Evolutionary conservation across 345 rosid genomes (phyloP), one percentile per base, ranked within the genome.

Genomic region (Bruguiera gymnorhiza): DNA sequence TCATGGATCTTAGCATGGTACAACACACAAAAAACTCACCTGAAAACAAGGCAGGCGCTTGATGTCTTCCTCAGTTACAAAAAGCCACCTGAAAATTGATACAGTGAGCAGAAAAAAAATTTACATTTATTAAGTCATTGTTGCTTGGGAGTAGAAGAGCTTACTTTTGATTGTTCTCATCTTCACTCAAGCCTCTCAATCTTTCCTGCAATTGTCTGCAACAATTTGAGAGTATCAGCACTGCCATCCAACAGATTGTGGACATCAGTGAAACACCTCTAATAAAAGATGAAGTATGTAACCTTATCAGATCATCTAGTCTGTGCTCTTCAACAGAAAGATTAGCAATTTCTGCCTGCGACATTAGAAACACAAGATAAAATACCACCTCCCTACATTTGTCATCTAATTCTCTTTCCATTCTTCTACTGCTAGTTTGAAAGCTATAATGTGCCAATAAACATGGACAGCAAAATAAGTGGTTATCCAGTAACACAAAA

Each of bases 291-390:
- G 68, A 71, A 43, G 66, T 36, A 68, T 26, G 37, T 63, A 72
- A 95, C 99, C 97, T 95, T 83, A 89, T 92, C 78, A 73, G 91
- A 70, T 84, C 86, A 80, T 95, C 99, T 71, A 95, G 60, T 54
- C 80, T 76, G 39, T 30, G 82, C 80, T 95, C 99, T 77, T 95
- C 87, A 69, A 82, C 62, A 34, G 89, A 53, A 73, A 95, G 87
- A 71, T 83, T 88, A 72, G 86, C 86, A 67, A 92, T 78, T 75
- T 92, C 97, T 59, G 79, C 89, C 99, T 95, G 96, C 75, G 78
- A 64, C 24, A 61, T 64, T 64, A 65, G 60, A 60, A 27, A 3
- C 29, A 62, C 6, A 76, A 69, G 24, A 74, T 74, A 65, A 79
- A 61, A 62, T 18, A 29, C 51, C 56, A 67, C 57, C 63, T 66